Percentiles rank a stretch among this genome's conserved stretches.
These are phyloP conservation scores for Funneliformis caledonium DNA, from an alignment of 371 early-diverging fungal species.

Conservation along the genomic window DNA sequence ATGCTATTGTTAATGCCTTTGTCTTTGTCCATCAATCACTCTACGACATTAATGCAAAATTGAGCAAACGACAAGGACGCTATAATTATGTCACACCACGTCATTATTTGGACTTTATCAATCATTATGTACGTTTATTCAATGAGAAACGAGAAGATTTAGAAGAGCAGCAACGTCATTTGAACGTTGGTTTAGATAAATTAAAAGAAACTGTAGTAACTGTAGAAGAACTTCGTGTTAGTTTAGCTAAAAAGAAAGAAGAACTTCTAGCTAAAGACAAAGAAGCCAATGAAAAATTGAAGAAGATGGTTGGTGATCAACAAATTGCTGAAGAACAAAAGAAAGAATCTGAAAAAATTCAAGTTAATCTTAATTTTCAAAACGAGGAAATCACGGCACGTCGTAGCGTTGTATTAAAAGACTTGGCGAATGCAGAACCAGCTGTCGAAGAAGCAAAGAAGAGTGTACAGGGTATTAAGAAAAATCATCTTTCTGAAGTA, in stretches of 20 bases:
- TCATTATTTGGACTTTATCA: constrained; percentile 97
- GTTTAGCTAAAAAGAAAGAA: constrained; percentile 85
- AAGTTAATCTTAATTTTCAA: constrained; percentile 77
- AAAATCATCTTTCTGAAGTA: constrained; percentile 97
- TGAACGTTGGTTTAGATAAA: constrained; percentile 97
- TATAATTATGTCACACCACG: constrained; percentile 93
- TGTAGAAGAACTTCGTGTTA: constrained; percentile 92
- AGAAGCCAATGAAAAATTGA: constrained; percentile 95
- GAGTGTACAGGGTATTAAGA: constrained; percentile 93
- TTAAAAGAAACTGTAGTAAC: constrained; percentile 94
- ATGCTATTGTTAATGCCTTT: constrained; percentile 88
- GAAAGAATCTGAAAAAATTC: constrained; percentile 79
- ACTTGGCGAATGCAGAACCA: constrained; percentile 95
- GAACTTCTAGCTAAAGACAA: constrained; percentile 89
- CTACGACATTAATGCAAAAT: constrained; percentile 82
- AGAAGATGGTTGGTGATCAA: constrained; percentile 95
- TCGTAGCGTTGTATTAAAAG: constrained; percentile 79
- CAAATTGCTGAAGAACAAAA: constrained; percentile 95
- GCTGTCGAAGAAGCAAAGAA: constrained; percentile 96
- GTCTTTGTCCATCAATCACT: constrained; percentile 92
- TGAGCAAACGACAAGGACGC: constrained; percentile 82
- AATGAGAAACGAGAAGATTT: constrained; percentile 93
- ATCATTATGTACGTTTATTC: constrained; percentile 89
- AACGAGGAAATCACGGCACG: constrained; percentile 75
- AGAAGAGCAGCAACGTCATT: constrained; percentile 97